Base-by-base conservation (phyloP, 106 monocot genomes). In the Posidonia australis region DNA sequence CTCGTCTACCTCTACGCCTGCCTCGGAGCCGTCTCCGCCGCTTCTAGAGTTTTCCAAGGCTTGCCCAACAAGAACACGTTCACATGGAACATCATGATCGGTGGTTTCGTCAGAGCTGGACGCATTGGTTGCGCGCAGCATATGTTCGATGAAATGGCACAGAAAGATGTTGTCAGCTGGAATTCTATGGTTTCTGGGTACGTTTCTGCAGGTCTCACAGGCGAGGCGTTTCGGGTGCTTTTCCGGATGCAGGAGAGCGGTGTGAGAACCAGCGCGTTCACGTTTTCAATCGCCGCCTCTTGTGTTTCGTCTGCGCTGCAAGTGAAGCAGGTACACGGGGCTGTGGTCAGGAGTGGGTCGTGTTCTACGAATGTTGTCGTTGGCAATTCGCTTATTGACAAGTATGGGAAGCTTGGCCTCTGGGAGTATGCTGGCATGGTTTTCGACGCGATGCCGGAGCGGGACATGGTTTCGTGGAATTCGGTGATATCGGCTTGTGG, bases 381-480 rank as follows among this genome's bases (percentile, higher is more conserved):
- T 61, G 70, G 65, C 47, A 92, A 92, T 67, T 81, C 92, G 1
- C 66, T 92, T 43, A 74, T 92, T 32, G 67, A 76, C 51, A 88
- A 81, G 80, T 92, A 92, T 75, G 82, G 82, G 43, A 82, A 63
- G 31, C 58, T 80, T 20, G 80, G 81, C 23, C 65, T 80, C 20
- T 23, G 58, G 10, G 63, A 61, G 1, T 70, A 83, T 73, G 80
- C 92, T 25, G 58, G 11, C 22, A 13, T 5, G 7, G 76, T 88
- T 6, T 92, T 92, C 68, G 13, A 51, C 24, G 52, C 53, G 3
- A 83, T 83, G 82, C 67, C 59, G 41, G 58, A 71, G 27, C 74
- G 36, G 1, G 88, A 92, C 71, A 30, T 78, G 28, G 63, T 92
- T 46, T 88, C 92, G 30, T 92, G 92, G 88, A 92, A 92, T 60